Evolutionary conservation across 371 early-diverging fungal genomes (phyloP).

Genomic region (Syncephalastrum contaminatum): DNA sequence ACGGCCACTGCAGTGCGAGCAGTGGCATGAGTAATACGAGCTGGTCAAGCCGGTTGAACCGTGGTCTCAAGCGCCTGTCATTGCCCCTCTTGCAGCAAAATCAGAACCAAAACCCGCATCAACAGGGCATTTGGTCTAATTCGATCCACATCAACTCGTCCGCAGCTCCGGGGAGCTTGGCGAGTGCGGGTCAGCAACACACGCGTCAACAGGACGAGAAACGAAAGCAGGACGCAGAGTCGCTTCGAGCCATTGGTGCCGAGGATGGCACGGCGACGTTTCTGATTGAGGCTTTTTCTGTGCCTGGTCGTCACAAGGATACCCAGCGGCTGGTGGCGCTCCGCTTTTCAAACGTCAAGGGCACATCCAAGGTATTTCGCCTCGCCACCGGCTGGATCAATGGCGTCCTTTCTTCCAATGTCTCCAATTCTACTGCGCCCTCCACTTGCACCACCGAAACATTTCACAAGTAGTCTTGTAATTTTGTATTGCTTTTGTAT

Average conservation of each 20-base stretch:
- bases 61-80: constrained; percentile 24
- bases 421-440: not conserved
- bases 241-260: not conserved
- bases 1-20: constrained; percentile 1
- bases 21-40: constrained; percentile 21
- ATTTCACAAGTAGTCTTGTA: no score
- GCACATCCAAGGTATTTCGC: constrained; percentile 46
- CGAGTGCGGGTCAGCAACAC: constrained; percentile 2
- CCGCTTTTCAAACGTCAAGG: constrained; percentile 34
- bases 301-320: constrained; percentile 16
- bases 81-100: constrained; percentile 16
- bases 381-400: constrained; percentile 48
- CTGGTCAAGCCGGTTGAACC: constrained; percentile 22
- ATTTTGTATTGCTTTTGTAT: no score
- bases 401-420: constrained; percentile 25
- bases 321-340: constrained; percentile 27
- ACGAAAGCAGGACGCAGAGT: constrained; percentile 6
- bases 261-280: constrained; percentile 37
- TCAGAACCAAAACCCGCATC: not conserved
- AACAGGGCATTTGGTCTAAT: constrained; percentile 20
- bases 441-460: no score
- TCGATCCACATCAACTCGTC: constrained; percentile 21
- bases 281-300: constrained; percentile 34
- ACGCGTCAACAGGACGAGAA: constrained; percentile 9
- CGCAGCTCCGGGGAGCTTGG: constrained; percentile 13